A percentile compares a stretch with the other conserved stretches of the same genome.
Evolutionary conservation across 768 basidiomycete genomes (phyloP).

Genomic region (Lentinula raphanica): DNA sequence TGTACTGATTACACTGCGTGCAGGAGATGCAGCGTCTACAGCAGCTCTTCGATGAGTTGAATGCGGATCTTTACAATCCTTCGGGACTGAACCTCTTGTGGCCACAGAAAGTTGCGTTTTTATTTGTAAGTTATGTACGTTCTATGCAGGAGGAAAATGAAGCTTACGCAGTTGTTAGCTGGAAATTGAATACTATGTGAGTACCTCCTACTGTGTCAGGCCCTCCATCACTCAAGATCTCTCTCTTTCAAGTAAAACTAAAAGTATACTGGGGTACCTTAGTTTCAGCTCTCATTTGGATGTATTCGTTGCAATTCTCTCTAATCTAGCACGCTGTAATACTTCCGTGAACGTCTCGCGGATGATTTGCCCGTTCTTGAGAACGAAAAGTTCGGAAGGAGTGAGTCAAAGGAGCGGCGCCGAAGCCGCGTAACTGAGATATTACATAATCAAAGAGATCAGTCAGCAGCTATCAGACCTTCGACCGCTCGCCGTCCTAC

Average conservation of each 20-base stretch:
- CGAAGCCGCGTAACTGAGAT: not conserved
- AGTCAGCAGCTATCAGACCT: not conserved
- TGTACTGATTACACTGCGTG: not conserved
- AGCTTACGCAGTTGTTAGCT: slow-evolving; percentile 42
- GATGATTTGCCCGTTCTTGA: not conserved
- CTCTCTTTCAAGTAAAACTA: too few species aligned
- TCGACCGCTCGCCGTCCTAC: not conserved
- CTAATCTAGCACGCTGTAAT: too few species aligned
- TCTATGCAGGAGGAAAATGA: not conserved
- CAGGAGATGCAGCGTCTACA: slow-evolving; percentile 78
- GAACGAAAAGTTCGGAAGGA: not conserved
- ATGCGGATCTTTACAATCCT: slow-evolving; percentile 74
- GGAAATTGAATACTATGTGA: slow-evolving; percentile 92
- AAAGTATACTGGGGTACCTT: too few species aligned
- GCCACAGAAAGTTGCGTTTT: slow-evolving; percentile 80
- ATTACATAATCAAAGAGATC: not conserved
- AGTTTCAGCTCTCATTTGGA: too few species aligned
- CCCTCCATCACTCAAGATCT: too few species aligned
- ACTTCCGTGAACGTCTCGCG: not conserved
- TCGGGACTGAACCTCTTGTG: slow-evolving; percentile 83
- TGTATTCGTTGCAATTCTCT: too few species aligned
- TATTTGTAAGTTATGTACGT: slow-evolving; percentile 69
- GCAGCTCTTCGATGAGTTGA: slow-evolving; percentile 58
- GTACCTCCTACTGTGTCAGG: slow-evolving; percentile 24
- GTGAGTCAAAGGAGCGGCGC: not conserved